Percentiles rank a stretch among this genome's conserved stretches.
These are phyloP conservation scores for Drechslera avenae DNA, from an alignment of 2,329 filamentous ascomycete genomes.

Conservation along the genomic window DNA sequence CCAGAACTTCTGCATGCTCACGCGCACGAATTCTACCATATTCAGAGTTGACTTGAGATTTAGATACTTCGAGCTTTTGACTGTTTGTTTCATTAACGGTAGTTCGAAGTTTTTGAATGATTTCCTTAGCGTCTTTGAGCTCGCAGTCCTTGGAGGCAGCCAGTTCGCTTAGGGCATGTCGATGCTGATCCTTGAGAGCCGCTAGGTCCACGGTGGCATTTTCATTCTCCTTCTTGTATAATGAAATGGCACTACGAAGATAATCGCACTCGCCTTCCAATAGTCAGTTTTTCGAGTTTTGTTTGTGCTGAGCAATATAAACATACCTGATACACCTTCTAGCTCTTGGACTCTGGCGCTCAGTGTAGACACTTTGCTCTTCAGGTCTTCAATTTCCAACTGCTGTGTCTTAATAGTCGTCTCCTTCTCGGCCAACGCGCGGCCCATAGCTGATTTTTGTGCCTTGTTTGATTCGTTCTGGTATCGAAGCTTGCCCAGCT, in stretches of 20 bases:
- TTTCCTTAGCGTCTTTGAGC: no score
- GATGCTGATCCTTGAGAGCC: background rate
- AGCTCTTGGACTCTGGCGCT: slow-evolving; percentile 1
- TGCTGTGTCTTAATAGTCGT: slow-evolving; percentile 22
- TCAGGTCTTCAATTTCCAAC: slow-evolving; percentile 15
- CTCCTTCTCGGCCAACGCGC: slow-evolving; percentile 22
- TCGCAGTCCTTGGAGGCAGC: background rate
- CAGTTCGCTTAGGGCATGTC: background rate
- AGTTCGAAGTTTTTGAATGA: background rate
- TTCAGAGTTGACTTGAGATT: background rate
- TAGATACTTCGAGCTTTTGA: slow-evolving; percentile 3
- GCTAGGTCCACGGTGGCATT: no score
- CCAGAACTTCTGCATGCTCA: slow-evolving; percentile 13
- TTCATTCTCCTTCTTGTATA: no score
- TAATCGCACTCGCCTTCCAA: slow-evolving; percentile 13
- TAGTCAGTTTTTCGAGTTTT: background rate
- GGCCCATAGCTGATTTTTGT: slow-evolving; percentile 25
- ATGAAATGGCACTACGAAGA: slow-evolving; percentile 2
- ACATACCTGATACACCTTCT: background rate
- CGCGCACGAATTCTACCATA: slow-evolving; percentile 8
- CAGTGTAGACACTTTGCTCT: background rate
- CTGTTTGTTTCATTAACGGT: background rate
- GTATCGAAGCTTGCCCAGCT: slow-evolving; percentile 21
- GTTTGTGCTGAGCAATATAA: background rate
- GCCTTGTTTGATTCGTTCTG: slow-evolving; percentile 26